Evolutionary conservation across 148 eudicot genomes (phyloP).

Genomic region (Rhododendron williamsianum): DNA sequence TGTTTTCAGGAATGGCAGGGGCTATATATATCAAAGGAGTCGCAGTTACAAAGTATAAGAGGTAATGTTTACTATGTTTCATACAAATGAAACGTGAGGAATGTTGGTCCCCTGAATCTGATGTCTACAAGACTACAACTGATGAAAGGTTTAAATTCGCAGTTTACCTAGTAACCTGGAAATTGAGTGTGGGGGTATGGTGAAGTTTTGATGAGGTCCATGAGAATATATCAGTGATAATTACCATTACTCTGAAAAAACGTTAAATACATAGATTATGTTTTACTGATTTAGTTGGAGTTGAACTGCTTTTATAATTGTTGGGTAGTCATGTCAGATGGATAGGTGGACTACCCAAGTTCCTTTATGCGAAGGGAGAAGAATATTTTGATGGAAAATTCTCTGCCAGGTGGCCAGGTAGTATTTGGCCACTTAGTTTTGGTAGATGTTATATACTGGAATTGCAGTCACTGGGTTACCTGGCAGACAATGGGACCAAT

Average conservation of each 20-base stretch:
- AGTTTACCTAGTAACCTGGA: background rate
- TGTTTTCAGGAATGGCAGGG: conserved; percentile 81
- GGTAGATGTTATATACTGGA: background rate
- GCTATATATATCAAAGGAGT: conserved; percentile 94
- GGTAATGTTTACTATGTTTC: conserved; percentile 30
- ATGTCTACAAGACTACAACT: background rate
- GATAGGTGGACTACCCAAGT: background rate
- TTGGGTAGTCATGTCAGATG: background rate
- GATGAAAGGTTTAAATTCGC: background rate
- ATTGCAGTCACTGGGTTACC: background rate
- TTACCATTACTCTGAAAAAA: background rate
- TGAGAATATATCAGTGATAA: background rate
- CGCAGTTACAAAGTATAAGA: conserved; percentile 80
- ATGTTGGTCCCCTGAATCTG: background rate
- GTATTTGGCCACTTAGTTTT: background rate
- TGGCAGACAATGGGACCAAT: background rate
- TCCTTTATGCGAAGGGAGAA: background rate
- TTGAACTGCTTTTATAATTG: background rate
- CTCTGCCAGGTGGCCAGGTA: background rate
- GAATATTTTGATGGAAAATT: background rate
- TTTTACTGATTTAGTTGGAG: background rate
- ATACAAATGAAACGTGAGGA: background rate
- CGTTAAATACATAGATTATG: background rate
- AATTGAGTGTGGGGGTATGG: background rate
- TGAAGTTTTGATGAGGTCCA: background rate